These are phyloP conservation scores for Zygoascus tannicola DNA, from an alignment of 805 yeast genomes.

Conservation along the genomic window DNA sequence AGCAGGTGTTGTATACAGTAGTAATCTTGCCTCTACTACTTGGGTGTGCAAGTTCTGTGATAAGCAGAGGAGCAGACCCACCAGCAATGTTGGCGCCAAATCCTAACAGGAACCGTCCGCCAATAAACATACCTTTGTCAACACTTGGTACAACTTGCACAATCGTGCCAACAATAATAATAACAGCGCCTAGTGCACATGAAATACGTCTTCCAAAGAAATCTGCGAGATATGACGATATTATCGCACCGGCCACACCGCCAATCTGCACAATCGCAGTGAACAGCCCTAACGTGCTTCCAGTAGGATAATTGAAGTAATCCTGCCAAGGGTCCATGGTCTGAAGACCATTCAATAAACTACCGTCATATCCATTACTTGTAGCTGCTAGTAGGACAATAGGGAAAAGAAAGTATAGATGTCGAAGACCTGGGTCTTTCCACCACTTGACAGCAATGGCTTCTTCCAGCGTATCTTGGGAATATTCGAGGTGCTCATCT, in stretches of 20 bases:
- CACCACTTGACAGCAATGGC: slow-evolving; percentile 3
- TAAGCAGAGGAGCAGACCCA: slow-evolving; percentile 63
- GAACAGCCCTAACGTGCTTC: slow-evolving; percentile 8
- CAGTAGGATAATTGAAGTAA: slow-evolving; percentile 10
- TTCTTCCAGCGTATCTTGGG: background rate
- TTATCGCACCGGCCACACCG: slow-evolving; percentile 19
- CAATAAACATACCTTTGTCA: slow-evolving; percentile 52
- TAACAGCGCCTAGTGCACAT: slow-evolving; percentile 42
- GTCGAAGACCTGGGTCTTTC: slow-evolving; percentile 4
- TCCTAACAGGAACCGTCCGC: slow-evolving; percentile 63
- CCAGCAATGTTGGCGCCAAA: slow-evolving; percentile 66
- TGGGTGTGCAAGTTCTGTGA: slow-evolving; percentile 60
- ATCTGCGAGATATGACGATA: slow-evolving; percentile 36
- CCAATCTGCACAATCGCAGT: slow-evolving; percentile 4
- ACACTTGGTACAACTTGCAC: slow-evolving; percentile 32
- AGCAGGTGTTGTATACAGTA: slow-evolving; percentile 59
- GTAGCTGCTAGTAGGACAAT: slow-evolving; percentile 6
- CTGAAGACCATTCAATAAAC: slow-evolving; percentile 13
- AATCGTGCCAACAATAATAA: slow-evolving; percentile 51
- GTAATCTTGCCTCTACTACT: slow-evolving; percentile 50
- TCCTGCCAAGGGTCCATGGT: slow-evolving; percentile 17
- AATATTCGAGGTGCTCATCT: background rate
- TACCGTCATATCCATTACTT: slow-evolving; percentile 11
- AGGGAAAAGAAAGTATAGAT: slow-evolving; percentile 3
- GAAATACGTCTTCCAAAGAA: slow-evolving; percentile 52